These are phyloP conservation scores for Corylus heterophylla DNA, from an alignment of 306 rosid genomes.

Conservation along the genomic window DNA sequence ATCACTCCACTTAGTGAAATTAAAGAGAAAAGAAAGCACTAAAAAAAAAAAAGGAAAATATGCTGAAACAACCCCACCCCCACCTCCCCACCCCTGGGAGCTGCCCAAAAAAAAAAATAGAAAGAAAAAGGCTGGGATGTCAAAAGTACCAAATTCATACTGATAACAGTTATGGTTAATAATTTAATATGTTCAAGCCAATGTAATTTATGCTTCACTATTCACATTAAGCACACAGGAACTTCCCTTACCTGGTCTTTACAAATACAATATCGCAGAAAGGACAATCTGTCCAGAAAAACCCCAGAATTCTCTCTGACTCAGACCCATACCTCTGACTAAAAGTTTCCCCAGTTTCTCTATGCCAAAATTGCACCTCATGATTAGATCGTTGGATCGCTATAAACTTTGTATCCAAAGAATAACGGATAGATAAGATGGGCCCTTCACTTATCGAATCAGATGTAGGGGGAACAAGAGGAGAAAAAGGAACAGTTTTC, in stretches of 20 bases:
- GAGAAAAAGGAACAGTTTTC: conserved; percentile 80
- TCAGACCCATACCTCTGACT: conserved; percentile 77
- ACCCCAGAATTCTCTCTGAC: conserved; percentile 86
- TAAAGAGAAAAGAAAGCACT: not conserved
- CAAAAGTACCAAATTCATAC: not conserved
- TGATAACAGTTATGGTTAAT: not conserved
- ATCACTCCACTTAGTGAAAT: conserved; percentile 28
- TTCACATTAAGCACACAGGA: not conserved
- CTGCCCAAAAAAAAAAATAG: not conserved
- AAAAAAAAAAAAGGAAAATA: not conserved
- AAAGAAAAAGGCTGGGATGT: not conserved
- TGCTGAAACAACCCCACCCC: not conserved
- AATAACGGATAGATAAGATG: conserved; percentile 74
- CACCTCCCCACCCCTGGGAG: no score
- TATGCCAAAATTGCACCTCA: conserved; percentile 76
- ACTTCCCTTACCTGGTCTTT: conserved; percentile 70
- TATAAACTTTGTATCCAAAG: conserved; percentile 74
- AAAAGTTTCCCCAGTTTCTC: conserved; percentile 78
- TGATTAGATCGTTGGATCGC: conserved; percentile 77
- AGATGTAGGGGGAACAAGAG: conserved; percentile 55
- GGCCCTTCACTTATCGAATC: conserved; percentile 87
- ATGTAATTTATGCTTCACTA: conserved; percentile 1
- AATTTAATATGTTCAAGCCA: not conserved
- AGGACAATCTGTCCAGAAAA: conserved; percentile 95
- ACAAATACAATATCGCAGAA: conserved; percentile 78